phyloP scores from a whole-genome alignment of 441 rosid species.

The Aquilaria agallochum region DNA sequence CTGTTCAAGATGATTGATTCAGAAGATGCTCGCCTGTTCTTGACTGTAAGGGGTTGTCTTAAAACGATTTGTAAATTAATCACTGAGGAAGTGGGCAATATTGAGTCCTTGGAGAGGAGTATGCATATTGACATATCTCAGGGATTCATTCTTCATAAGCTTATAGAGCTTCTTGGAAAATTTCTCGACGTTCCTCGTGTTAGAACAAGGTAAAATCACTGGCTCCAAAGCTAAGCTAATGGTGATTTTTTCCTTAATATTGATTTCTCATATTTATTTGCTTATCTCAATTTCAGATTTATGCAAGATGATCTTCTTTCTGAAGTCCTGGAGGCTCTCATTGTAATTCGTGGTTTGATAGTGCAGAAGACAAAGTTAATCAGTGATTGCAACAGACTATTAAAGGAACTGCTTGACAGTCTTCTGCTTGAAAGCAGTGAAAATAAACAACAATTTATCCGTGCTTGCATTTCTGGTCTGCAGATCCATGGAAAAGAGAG shows the following conservation, averaged over 20 bases:
- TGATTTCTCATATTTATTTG: constrained; percentile 18
- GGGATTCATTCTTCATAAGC: constrained; percentile 99
- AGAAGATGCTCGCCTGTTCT: constrained; percentile 96
- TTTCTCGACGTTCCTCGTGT: constrained; percentile 94
- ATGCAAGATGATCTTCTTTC: constrained; percentile 91
- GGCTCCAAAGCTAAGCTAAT: background rate
- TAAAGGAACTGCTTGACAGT: constrained; percentile 94
- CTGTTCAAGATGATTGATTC: constrained; percentile 95
- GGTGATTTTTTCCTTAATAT: constrained; percentile 18
- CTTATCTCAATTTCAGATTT: constrained; percentile 54
- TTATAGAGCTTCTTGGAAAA: constrained; percentile 96
- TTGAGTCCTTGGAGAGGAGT: constrained; percentile 96
- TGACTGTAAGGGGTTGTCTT: constrained; percentile 94
- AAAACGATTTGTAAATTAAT: constrained; percentile 82
- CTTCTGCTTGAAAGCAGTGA: constrained; percentile 99
- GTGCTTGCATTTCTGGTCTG: constrained; percentile 94
- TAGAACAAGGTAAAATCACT: constrained; percentile 72
- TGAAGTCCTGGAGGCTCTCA: constrained; percentile 98
- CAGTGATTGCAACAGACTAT: constrained; percentile 93
- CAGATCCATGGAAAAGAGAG: constrained; percentile 92
- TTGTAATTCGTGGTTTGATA: constrained; percentile 93
- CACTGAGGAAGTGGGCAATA: constrained; percentile 90
- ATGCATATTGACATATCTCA: constrained; percentile 98
- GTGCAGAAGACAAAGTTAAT: constrained; percentile 99
- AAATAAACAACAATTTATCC: constrained; percentile 94